These are phyloP conservation scores for Alternaria gansuensis DNA, from an alignment of 2,329 filamentous ascomycete species.

Conservation along the genomic window DNA sequence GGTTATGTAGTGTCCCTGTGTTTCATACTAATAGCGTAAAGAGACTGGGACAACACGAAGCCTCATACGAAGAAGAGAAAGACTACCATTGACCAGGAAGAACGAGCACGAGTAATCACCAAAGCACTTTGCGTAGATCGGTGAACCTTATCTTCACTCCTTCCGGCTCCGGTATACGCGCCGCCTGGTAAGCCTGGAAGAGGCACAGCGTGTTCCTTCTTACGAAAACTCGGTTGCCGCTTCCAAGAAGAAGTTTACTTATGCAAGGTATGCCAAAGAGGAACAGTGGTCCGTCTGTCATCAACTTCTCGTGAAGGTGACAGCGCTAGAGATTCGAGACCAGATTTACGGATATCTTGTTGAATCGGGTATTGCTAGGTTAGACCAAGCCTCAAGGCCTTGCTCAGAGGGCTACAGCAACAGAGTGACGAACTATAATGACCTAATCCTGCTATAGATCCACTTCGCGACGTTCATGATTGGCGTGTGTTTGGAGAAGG, in stretches of 20 bases:
- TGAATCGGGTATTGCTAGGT: fast-evolving
- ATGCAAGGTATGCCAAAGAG: background rate
- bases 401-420: too few relatives aligned
- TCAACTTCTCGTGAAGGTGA: background rate
- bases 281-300: background rate
- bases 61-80: background rate
- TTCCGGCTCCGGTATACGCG: background rate
- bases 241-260: background rate
- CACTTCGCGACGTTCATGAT: too few relatives aligned
- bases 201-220: background rate
- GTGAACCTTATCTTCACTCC: background rate
- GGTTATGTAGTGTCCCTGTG: background rate
- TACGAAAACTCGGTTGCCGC: background rate
- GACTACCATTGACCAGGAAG: background rate
- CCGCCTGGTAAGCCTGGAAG: background rate
- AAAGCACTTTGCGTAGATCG: background rate
- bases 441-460: too few relatives aligned
- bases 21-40: background rate
- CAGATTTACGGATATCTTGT: background rate
- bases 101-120: background rate
- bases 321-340: background rate
- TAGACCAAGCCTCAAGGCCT: too few relatives aligned
- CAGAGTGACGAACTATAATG: too few relatives aligned
- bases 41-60: background rate
- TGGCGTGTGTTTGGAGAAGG: too few relatives aligned